Evolutionary conservation across 108 stramenopile genomes (phyloP), one percentile per base, ranked within the genome.

Genomic region (Nitzschia sp.): DNA sequence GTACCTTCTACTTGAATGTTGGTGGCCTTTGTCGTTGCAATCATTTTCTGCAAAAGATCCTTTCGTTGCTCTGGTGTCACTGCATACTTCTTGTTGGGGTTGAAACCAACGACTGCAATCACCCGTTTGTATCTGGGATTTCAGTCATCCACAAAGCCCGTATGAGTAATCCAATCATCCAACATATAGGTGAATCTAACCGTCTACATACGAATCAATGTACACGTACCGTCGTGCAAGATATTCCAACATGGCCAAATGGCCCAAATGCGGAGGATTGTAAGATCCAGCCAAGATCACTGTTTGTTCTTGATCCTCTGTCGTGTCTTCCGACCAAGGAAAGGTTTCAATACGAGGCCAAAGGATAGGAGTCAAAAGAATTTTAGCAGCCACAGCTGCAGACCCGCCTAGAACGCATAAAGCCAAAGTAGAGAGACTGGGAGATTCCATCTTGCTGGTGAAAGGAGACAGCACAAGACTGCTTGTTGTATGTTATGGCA

Each of bases 241-340:
- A 69, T 94, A 88, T 24, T 82, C 57, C 48, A 94, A 76, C 88
- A 94, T 89, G 5, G 77, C 79, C 43, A 94, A 59, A 68, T 94
- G 92, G 6, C 92, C 92, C 51, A 73, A 61, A 63, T 94, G 92
- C 7, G 92, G 92, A 29, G 92, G 92, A 83, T 94, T 91, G 74
- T 83, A 94, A 37, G 86, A 87, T 10, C 88, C 92, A 9, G 92
- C 92, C 25, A 94, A 74, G 10, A 88, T 71, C 24, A 94, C 89
- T 5, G 29, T 34, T 34, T 34, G 29, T 10, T 69, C 80, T 51
- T 76, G 72, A 10, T 81, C 79, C 24, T 42, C 57, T 65, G 79
- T 72, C 21, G 56, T 46, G 10, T 25, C 9, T 19, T 8, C 39
- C 12, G 60, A 41, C 78, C 78, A 79, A 10, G 78, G 78, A 70